phyloP scores from a whole-genome alignment of 2,329 filamentous ascomycete species.

The Microdochium nivale region DNA sequence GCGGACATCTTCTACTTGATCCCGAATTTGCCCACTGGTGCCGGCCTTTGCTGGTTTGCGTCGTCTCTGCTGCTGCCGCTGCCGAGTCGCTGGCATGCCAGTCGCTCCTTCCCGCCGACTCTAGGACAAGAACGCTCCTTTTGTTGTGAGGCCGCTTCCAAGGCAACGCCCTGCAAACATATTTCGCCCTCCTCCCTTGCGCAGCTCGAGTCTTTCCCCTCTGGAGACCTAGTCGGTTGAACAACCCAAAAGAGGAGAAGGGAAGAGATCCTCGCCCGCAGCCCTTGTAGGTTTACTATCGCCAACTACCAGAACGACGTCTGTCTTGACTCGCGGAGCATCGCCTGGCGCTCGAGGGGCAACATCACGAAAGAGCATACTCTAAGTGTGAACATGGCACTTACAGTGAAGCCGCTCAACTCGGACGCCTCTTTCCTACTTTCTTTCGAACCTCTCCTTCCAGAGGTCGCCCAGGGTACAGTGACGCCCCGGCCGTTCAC shows the following conservation, averaged over 20 bases:
- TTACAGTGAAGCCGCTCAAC: slow-evolving; percentile 56
- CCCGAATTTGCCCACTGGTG: not conserved
- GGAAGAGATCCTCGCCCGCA: too few relatives aligned
- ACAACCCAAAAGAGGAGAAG: too few relatives aligned
- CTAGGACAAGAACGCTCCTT: not conserved
- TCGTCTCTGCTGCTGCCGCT: not conserved
- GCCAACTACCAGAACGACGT: too few relatives aligned
- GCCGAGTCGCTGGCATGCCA: not conserved
- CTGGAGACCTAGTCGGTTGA: too few relatives aligned
- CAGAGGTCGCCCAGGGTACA: slow-evolving; percentile 22
- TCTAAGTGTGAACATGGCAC: slow-evolving; percentile 39
- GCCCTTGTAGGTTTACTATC: too few relatives aligned
- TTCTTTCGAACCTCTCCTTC: slow-evolving; percentile 47
- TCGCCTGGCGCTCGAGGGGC: too few relatives aligned
- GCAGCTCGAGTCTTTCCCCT: too few relatives aligned
- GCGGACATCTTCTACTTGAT: not conserved
- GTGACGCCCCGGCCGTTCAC: slow-evolving; percentile 45
- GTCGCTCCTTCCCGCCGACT: not conserved
- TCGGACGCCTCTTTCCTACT: slow-evolving; percentile 58
- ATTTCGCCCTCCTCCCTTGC: not conserved
- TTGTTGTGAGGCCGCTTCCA: not conserved
- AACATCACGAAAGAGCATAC: too few relatives aligned
- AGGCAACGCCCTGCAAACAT: not conserved
- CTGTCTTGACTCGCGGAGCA: too few relatives aligned
- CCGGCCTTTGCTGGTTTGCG: not conserved